Evolutionary conservation across 345 rosid genomes (phyloP).

Genomic region (Citrus reticulata): DNA sequence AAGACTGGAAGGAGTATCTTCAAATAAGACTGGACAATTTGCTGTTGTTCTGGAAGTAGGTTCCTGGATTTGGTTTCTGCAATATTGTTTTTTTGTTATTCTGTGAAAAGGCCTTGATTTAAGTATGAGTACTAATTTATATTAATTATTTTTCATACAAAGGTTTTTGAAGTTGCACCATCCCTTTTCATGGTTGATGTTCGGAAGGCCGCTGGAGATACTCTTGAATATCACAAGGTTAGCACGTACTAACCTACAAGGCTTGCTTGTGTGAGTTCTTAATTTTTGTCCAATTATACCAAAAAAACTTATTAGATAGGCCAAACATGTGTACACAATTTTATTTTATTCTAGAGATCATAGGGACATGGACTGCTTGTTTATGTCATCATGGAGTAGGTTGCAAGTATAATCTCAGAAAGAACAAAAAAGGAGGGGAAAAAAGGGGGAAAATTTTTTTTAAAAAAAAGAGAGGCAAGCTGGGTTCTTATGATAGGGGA

Average conservation of each 20-base stretch:
- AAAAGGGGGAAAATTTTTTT: too few relatives aligned
- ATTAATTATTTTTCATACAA: not conserved
- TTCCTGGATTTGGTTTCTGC: constrained; percentile 4
- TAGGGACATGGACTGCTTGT: not conserved
- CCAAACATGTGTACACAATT: not conserved
- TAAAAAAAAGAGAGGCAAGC: too few relatives aligned
- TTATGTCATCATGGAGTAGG: not conserved
- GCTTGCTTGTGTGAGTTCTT: not conserved
- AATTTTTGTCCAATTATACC: not conserved
- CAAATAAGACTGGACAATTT: constrained; percentile 52
- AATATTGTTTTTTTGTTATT: not conserved
- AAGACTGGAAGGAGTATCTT: constrained; percentile 68
- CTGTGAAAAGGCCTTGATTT: constrained; percentile 1
- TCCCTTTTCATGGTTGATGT: constrained; percentile 91
- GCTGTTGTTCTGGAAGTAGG: constrained; percentile 80
- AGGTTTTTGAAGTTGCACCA: constrained; percentile 92
- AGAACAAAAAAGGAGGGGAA: not conserved
- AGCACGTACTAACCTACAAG: not conserved
- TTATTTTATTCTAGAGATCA: not conserved
- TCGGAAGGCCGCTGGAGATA: constrained; percentile 87
- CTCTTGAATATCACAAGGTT: constrained; percentile 92
- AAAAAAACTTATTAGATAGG: not conserved
- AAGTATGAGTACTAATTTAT: not conserved
- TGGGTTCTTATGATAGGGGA: not conserved
- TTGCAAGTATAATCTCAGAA: not conserved